A percentile compares a stretch with the other conserved stretches of the same genome.
Conservation (phyloP, 2,329 filamentous ascomycete species). For the Chaetomium olivaceum region DNA sequence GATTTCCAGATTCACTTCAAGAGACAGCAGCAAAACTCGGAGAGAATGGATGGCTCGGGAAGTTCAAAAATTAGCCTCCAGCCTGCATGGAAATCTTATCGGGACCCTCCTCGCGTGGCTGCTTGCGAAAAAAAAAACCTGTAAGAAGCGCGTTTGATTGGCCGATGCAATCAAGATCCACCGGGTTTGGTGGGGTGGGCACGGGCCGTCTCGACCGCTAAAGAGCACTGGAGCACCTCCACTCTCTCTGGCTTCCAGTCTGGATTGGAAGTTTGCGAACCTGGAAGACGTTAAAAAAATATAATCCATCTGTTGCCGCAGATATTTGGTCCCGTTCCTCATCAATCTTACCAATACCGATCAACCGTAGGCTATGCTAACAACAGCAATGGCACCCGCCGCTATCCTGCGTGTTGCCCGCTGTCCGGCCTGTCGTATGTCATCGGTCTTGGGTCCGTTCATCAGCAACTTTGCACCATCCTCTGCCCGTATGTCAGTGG, state of each 20-base stretch:
- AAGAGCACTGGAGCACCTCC: background rate
- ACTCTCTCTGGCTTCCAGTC: background rate
- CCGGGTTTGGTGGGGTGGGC: background rate
- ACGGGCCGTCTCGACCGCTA: background rate
- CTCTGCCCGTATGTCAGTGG: slow-evolving; percentile 3
- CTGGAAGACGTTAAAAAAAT: background rate
- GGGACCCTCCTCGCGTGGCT: background rate
- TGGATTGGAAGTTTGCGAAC: too few species aligned
- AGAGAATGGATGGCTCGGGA: background rate
- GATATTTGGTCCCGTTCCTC: background rate
- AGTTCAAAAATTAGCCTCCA: slow-evolving; percentile 17
- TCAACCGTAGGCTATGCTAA: background rate
- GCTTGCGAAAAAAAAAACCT: slow-evolving; percentile 15
- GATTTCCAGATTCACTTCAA: background rate
- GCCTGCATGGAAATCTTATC: background rate
- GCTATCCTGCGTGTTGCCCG: slow-evolving; percentile 31
- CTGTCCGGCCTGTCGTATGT: slow-evolving; percentile 35
- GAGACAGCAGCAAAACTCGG: background rate
- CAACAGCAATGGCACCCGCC: slow-evolving; percentile 31
- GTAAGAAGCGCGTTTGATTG: slow-evolving; percentile 17
- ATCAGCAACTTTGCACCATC: slow-evolving; percentile 20
- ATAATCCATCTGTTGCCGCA: background rate
- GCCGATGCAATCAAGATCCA: background rate
- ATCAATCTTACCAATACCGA: background rate
- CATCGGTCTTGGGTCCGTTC: slow-evolving; percentile 33